These are phyloP conservation scores for Phytophthora tubulina DNA, from an alignment of 352 stramenopile species.

Conservation along the genomic window DNA sequence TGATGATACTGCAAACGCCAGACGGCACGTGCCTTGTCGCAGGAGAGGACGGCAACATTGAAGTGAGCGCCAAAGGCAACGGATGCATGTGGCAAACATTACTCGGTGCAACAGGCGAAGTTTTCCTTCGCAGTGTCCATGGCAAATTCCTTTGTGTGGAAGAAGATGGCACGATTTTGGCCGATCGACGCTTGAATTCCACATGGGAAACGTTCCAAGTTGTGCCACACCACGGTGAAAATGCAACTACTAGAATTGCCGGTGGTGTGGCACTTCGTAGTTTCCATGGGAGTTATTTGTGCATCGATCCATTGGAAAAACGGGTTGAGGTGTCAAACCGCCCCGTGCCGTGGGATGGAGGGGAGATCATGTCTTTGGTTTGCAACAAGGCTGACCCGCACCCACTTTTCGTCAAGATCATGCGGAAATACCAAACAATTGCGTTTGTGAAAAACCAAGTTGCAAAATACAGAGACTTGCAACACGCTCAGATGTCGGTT, in stretches of 20 bases:
- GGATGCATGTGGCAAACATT: slow-evolving; percentile 83
- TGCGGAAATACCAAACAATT: slow-evolving; percentile 79
- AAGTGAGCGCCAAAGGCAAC: slow-evolving; percentile 42
- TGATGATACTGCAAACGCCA: slow-evolving; percentile 70
- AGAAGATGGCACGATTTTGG: slow-evolving; percentile 73
- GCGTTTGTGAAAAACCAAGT: slow-evolving; percentile 61
- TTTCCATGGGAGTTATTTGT: slow-evolving; percentile 84
- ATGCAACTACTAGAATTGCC: slow-evolving; percentile 1
- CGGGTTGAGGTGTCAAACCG: slow-evolving; percentile 38
- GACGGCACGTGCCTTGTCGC: slow-evolving; percentile 79
- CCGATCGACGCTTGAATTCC: slow-evolving; percentile 77
- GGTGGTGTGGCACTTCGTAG: slow-evolving; percentile 75
- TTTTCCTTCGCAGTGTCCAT: slow-evolving; percentile 79
- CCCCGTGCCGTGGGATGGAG: slow-evolving; percentile 77
- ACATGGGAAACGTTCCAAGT: slow-evolving; percentile 92
- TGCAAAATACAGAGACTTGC: slow-evolving; percentile 56
- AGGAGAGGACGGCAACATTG: slow-evolving; percentile 71
- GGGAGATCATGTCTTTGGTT: slow-evolving; percentile 77
- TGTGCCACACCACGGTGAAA: slow-evolving; percentile 59
- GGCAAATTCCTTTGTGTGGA: slow-evolving; percentile 90
- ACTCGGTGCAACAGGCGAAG: slow-evolving; percentile 59
- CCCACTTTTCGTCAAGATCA: slow-evolving; percentile 71
- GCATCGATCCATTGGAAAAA: slow-evolving; percentile 61
- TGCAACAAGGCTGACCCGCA: slow-evolving; percentile 69
- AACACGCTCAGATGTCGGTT: slow-evolving; percentile 67